Evolutionary conservation across 345 rosid species (phyloP).

Genomic region (Acer negundo): DNA sequence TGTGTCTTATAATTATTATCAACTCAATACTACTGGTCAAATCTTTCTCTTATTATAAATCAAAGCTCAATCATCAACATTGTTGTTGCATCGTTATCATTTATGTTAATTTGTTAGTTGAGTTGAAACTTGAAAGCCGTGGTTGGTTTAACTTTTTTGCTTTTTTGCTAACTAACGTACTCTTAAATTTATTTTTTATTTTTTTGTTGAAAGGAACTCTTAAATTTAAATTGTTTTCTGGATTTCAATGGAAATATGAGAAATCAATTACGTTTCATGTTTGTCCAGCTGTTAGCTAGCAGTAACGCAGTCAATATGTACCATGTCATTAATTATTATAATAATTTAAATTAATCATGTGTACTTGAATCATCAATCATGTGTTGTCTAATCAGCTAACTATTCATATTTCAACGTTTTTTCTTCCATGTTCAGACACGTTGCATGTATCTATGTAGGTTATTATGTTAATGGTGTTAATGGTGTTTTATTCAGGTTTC

Average conservation of each 20-base stretch:
- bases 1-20: too few relatives aligned
- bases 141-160: background rate
- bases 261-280: background rate
- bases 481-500: constrained; percentile 60
- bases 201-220: background rate
- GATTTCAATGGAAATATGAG: background rate
- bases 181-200: background rate
- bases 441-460: background rate
- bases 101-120: background rate
- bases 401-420: background rate
- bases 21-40: too few relatives aligned
- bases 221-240: background rate
- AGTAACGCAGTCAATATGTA: background rate
- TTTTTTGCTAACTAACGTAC: background rate
- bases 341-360: too few relatives aligned
- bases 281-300: too few relatives aligned
- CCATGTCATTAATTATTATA: background rate
- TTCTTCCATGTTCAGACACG: too few relatives aligned
- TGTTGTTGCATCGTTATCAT: background rate
- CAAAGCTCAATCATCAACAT: background rate
- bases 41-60: too few relatives aligned
- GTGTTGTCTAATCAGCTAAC: background rate
- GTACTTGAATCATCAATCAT: background rate
- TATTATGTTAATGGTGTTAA: background rate
- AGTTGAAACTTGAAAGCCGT: background rate